These are phyloP conservation scores for Juglanconis sp. DNA, from an alignment of 2,329 filamentous ascomycete species.

Conservation along the genomic window DNA sequence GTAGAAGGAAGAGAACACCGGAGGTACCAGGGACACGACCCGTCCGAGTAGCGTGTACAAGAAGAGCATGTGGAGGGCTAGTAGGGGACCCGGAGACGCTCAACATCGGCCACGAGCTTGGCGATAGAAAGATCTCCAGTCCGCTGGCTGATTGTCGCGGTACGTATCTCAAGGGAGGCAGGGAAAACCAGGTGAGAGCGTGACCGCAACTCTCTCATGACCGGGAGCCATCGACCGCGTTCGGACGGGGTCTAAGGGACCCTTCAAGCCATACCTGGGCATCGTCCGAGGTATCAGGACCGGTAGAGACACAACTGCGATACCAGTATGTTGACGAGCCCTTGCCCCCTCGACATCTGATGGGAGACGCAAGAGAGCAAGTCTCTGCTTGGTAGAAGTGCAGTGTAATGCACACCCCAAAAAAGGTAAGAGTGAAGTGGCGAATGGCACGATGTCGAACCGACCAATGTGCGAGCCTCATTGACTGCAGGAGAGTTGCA, in stretches of 20 bases:
- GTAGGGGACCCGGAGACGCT: conserved; percentile 1
- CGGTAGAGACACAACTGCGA: conserved; percentile 16
- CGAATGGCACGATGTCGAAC: conserved; percentile 38
- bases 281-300: conserved; percentile 12
- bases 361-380: conserved; percentile 12
- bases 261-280: background rate
- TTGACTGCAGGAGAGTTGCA: conserved; percentile 27
- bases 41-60: conserved; percentile 13
- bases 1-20: conserved; percentile 18
- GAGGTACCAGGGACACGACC: conserved; percentile 14
- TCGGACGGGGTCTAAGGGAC: conserved; percentile 10
- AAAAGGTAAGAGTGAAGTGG: conserved; percentile 37
- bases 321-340: conserved; percentile 13
- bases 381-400: conserved; percentile 26
- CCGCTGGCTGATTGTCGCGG: conserved; percentile 6
- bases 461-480: conserved; percentile 33
- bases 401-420: conserved; percentile 35
- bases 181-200: conserved; percentile 14
- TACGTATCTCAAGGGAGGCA: conserved; percentile 14
- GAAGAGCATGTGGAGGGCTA: conserved; percentile 13
- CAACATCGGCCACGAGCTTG: conserved; percentile 13
- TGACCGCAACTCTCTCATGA: conserved; percentile 16
- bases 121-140: conserved; percentile 15
- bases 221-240: conserved; percentile 10
- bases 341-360: conserved; percentile 21